Percentiles rank a stretch among this genome's conserved stretches.
Conservation (phyloP, 2,329 filamentous ascomycete genomes). For the Sordariomycetes sp. region DNA sequence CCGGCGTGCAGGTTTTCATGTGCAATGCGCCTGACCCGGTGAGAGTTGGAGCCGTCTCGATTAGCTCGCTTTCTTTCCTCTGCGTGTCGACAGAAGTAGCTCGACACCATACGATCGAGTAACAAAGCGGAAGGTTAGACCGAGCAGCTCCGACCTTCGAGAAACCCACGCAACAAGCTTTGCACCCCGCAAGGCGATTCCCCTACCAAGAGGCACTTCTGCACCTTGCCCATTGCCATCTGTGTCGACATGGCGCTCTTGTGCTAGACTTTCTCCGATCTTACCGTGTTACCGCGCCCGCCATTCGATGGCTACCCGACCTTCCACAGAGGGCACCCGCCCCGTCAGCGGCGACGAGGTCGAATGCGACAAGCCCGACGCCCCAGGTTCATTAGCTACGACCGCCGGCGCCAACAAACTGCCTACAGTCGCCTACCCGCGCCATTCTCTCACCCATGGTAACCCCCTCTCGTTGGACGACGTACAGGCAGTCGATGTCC, state of each 20-base stretch:
- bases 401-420: conserved; percentile 11
- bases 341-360: conserved; percentile 10
- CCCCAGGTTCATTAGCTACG: conserved; percentile 20
- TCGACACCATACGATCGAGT: not conserved
- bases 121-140: not conserved
- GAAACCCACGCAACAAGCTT: not conserved
- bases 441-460: conserved; percentile 20
- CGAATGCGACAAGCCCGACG: conserved; percentile 18
- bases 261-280: not conserved
- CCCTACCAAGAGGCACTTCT: not conserved
- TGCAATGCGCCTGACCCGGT: not conserved
- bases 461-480: conserved; percentile 33
- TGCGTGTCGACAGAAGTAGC: not conserved
- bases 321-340: not conserved
- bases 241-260: not conserved
- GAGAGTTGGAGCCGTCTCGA: not conserved
- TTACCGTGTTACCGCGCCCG: not conserved
- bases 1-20: not conserved
- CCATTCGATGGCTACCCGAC: not conserved
- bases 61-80: not conserved
- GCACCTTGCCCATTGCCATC: not conserved
- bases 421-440: conserved; percentile 7
- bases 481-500: conserved; percentile 44
- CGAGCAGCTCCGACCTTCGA: not conserved
- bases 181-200: not conserved